Percentiles rank a stretch among this genome's conserved stretches.
phyloP scores from a whole-genome alignment of 1,284 basidiomycete species.

The Boletus hoseneyae region DNA sequence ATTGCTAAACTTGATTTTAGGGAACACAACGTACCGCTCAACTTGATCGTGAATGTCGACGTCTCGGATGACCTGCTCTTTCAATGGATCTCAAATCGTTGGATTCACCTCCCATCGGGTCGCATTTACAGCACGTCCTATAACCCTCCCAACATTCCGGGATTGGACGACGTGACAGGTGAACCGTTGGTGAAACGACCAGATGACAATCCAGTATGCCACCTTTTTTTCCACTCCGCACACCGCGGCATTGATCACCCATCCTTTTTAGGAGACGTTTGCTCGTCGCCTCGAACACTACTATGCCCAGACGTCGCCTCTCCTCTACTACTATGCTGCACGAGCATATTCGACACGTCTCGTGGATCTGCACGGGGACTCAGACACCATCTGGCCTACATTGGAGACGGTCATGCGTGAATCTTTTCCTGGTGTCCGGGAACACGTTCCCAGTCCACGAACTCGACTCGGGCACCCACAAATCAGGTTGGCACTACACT shows the following conservation, averaged over 20 bases:
- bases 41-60: conserved; percentile 85
- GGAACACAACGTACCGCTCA: conserved; percentile 60
- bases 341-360: conserved; percentile 30
- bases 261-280: conserved; percentile 71
- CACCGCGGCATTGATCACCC: conserved; percentile 4
- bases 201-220: conserved; percentile 78
- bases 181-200: conserved; percentile 85
- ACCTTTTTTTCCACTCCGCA: too few relatives aligned
- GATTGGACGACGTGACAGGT: conserved; percentile 91
- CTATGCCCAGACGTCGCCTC: conserved; percentile 81
- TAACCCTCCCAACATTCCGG: conserved; percentile 84
- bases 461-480: conserved; percentile 21
- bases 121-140: conserved; percentile 90
- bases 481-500: conserved; percentile 13
- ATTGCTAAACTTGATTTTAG: conserved; percentile 33
- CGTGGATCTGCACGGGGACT: conserved; percentile 25
- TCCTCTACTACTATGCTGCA: conserved; percentile 72
- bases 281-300: conserved; percentile 77
- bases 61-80: conserved; percentile 89
- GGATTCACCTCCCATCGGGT: conserved; percentile 90
- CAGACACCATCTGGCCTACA: conserved; percentile 25
- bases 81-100: conserved; percentile 84
- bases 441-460: conserved; percentile 14
- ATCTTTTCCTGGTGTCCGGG: conserved; percentile 16
- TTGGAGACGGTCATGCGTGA: conserved; percentile 21